Evolutionary conservation across 1,139 yeast species (phyloP).

Genomic region (Magnusiomyces ingens): DNA sequence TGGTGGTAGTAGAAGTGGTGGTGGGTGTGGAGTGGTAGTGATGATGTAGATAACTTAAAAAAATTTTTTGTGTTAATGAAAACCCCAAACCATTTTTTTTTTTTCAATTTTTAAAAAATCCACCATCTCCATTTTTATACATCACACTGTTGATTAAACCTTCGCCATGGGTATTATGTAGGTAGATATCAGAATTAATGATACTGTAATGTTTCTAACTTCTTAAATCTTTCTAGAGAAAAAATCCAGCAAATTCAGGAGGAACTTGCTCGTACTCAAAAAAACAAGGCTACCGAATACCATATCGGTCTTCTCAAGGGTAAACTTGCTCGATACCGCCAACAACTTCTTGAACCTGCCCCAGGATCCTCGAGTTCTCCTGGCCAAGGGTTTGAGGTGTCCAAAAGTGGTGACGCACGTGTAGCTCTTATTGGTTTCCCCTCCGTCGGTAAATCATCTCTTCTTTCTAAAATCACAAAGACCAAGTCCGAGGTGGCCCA

Average conservation of each 20-base stretch:
- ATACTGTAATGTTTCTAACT: neutral
- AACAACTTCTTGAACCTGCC: conserved; percentile 86
- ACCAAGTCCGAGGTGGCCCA: conserved; percentile 94
- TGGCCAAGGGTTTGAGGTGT: conserved; percentile 92
- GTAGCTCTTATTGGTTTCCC: conserved; percentile 96
- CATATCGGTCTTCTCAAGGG: conserved; percentile 92
- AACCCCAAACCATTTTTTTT: neutral
- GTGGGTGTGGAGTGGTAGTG: no score
- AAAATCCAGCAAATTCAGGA: conserved; percentile 87
- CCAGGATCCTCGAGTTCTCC: conserved; percentile 66
- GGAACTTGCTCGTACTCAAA: conserved; percentile 91
- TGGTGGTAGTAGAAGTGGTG: neutral
- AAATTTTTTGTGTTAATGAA: neutral
- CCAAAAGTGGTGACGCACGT: conserved; percentile 94
- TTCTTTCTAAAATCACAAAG: conserved; percentile 75
- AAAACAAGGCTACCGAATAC: conserved; percentile 96
- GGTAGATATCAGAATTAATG: neutral
- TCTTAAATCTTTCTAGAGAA: conserved; percentile 35
- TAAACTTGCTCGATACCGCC: conserved; percentile 86
- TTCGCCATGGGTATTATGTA: conserved; percentile 11
- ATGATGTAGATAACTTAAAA: neutral
- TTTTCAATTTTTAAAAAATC: neutral
- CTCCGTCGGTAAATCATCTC: conserved; percentile 92
- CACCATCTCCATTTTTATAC: neutral
- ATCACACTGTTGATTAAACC: neutral